Evolutionary conservation across 73 alveolate genomes (phyloP), one percentile per base, ranked within the genome.

Genomic region (Symbiodinium natans): DNA sequence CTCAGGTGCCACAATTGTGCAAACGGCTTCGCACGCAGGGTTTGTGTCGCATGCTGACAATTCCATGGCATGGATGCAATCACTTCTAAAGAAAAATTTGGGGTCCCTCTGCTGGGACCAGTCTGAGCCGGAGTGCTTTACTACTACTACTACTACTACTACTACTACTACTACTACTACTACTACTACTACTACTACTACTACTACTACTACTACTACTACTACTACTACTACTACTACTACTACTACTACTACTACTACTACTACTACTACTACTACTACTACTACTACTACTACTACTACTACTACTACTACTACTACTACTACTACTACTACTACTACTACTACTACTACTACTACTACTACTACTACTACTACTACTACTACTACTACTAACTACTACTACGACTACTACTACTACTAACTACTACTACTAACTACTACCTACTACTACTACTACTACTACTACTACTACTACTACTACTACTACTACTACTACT

Each of bases 291-390:
- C 84, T n/a, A 73, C 84, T 73, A 73, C 84, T n/a, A 73, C 84
- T 73, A 73, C 84, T n/a, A 73, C 84, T 73, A 73, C 84, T n/a
- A 73, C 84, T 73, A 73, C 84, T n/a, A 73, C 84, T 73, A 73
- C 84, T n/a, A 73, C 84, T 73, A 73, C 84, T n/a, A 73, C 84
- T 73, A 73, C 84, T n/a, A 73, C 84, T 73, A 73, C 84, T n/a
- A 73, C 84, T 73, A 73, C 84, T n/a, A 73, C 84, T 73, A 21
- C 84, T n/a, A 73, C 84, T 73, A 73, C 84, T n/a, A 73, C 84
- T 73, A 73, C 84, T n/a, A 73, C 84, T 73, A 73, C 84, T n/a
- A 73, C 84, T 73, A 73, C 84, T n/a, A 29, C 84, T 73, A 29
- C 84, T n/a, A 29, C 84, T 73, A 29, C 84, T n/a, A 29, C 84